Conservation (phyloP, 2,329 filamentous ascomycete species). For the Cordyceps cateniannulata region DNA sequence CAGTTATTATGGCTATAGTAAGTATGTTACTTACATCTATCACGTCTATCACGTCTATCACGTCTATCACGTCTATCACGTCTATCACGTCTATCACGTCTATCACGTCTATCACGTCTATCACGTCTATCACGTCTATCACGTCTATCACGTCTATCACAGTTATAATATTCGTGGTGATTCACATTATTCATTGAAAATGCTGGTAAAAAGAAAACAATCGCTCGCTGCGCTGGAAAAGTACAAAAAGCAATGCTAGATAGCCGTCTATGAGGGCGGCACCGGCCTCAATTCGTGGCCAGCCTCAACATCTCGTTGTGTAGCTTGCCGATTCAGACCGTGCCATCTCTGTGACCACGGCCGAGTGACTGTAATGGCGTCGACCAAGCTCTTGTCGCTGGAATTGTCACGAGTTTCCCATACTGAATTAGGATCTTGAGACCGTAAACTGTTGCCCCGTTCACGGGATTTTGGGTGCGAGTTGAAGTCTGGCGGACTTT, state of each 20-base stretch:
- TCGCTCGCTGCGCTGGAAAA: conserved; percentile 1
- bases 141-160: no score
- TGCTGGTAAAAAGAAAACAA: background rate
- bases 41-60: no score
- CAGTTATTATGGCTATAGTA: no score
- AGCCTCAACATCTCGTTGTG: background rate
- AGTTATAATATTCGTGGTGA: background rate
- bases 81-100: no score
- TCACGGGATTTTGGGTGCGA: conserved; percentile 11
- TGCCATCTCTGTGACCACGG: conserved; percentile 17
- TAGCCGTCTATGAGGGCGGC: background rate
- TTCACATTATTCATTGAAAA: background rate
- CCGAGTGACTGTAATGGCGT: conserved; percentile 11
- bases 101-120: no score
- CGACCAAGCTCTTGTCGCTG: conserved; percentile 15
- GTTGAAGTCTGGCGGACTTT: conserved; percentile 4
- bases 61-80: no score
- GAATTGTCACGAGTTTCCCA: conserved; percentile 12
- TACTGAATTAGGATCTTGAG: background rate
- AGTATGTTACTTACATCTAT: no score
- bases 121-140: no score
- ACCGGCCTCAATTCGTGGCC: background rate
- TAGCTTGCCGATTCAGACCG: background rate
- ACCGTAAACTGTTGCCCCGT: conserved; percentile 6
- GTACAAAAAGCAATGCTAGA: background rate